Conservation (phyloP, 768 basidiomycete genomes). For the Stropharia rugosoannulata region DNA sequence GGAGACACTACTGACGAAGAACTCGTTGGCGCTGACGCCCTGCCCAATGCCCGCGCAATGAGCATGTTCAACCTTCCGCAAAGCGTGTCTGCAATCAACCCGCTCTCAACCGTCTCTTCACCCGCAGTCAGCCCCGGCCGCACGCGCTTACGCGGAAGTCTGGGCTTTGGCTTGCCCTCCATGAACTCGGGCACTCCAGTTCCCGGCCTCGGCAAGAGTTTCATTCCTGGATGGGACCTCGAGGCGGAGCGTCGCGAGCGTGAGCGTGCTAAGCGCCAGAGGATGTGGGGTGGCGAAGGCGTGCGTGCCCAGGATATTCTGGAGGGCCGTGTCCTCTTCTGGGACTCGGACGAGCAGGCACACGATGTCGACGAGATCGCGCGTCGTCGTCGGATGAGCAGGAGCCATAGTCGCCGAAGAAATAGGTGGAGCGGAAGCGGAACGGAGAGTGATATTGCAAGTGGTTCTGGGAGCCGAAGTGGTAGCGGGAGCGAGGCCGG, state of each 20-base stretch:
- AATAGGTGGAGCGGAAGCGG: not conserved
- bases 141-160: not conserved
- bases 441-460: not conserved
- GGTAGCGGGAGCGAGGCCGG: not conserved
- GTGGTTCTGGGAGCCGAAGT: not conserved
- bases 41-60: conserved; percentile 78
- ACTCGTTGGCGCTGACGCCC: conserved; percentile 70
- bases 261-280: not conserved
- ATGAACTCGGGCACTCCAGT: conserved; percentile 24
- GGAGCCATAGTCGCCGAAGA: not conserved
- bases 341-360: conserved; percentile 43
- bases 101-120: conserved; percentile 61
- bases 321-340: conserved; percentile 52
- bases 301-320: conserved; percentile 73
- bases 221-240: conserved; percentile 2
- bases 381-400: not conserved
- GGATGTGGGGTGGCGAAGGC: conserved; percentile 25
- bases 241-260: conserved; percentile 1
- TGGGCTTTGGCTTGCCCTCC: too few relatives aligned
- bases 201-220: conserved; percentile 26
- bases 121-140: conserved; percentile 39
- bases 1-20: conserved; percentile 82
- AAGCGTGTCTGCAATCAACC: conserved; percentile 66
- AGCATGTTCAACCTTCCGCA: conserved; percentile 65
- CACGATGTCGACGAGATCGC: conserved; percentile 26